Conservation (phyloP, 1,284 basidiomycete species). For the Ganoderma multipileum region DNA sequence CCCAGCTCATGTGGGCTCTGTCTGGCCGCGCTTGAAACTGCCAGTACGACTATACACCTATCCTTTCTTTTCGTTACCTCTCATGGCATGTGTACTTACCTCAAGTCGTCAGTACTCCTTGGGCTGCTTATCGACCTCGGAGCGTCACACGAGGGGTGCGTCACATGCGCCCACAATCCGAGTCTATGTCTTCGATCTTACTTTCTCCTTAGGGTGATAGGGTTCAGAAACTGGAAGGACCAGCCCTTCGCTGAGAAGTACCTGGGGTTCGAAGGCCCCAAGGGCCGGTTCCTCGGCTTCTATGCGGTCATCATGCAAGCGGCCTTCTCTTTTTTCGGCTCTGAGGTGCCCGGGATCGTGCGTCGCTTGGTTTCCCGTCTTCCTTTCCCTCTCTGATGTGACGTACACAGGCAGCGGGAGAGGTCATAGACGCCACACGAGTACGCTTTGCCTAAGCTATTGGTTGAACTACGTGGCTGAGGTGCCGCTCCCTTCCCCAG, state of each 20-base stretch:
- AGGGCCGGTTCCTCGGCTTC: slow-evolving; percentile 55
- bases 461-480: background rate
- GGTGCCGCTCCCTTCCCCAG: slow-evolving; percentile 18
- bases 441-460: slow-evolving; percentile 21
- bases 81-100: background rate
- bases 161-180: background rate
- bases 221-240: slow-evolving; percentile 33
- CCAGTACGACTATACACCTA: no score
- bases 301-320: slow-evolving; percentile 51
- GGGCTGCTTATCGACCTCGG: slow-evolving; percentile 43
- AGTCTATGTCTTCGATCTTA: no score
- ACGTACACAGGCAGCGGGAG: slow-evolving; percentile 40
- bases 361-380: slow-evolving; percentile 13
- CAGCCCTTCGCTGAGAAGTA: slow-evolving; percentile 35
- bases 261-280: slow-evolving; percentile 38
- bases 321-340: slow-evolving; percentile 43
- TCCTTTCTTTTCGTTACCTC: background rate
- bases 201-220: slow-evolving; percentile 23
- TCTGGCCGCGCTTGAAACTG: no score
- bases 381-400: background rate
- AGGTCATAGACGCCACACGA: slow-evolving; percentile 41
- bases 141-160: slow-evolving; percentile 31
- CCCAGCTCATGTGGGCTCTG: no score
- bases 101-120: slow-evolving; percentile 33
- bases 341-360: slow-evolving; percentile 41